These are phyloP conservation scores for Zancudomyces culisetae DNA, from an alignment of 371 early-diverging fungal genomes.

Conservation along the genomic window DNA sequence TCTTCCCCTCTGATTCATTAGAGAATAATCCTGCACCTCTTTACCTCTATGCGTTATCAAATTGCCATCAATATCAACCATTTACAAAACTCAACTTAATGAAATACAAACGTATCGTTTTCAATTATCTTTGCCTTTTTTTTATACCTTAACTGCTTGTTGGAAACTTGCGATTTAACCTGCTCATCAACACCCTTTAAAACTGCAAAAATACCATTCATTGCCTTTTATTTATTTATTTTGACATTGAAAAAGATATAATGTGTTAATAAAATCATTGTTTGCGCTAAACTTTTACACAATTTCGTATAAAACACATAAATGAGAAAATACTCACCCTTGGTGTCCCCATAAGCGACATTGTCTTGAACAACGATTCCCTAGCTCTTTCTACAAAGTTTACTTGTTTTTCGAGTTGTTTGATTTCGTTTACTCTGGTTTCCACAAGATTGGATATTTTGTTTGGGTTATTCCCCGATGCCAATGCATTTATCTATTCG, in stretches of 20 bases:
- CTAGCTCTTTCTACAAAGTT: conserved; percentile 9
- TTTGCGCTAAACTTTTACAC: too few species aligned
- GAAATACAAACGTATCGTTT: neutral
- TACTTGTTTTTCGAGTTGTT: conserved; percentile 1
- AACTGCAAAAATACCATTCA: neutral
- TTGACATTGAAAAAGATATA: too few species aligned
- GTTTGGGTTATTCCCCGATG: conserved; percentile 15
- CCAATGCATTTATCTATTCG: conserved; percentile 10
- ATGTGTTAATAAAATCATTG: too few species aligned
- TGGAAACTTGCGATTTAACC: neutral
- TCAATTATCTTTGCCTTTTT: neutral
- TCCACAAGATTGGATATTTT: conserved; percentile 5
- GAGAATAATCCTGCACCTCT: conserved; percentile 8
- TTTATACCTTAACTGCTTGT: neutral
- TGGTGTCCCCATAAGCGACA: conserved; percentile 18
- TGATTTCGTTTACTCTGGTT: conserved; percentile 1
- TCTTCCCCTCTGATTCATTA: conserved; percentile 8
- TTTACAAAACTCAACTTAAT: neutral
- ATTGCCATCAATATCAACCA: neutral
- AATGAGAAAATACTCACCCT: conserved; percentile 9
- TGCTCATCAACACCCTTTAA: neutral
- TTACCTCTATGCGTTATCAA: neutral
- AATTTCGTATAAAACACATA: too few species aligned
- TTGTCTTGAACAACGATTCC: conserved; percentile 17
- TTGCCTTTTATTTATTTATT: too few species aligned